Conservation (phyloP, 2,329 filamentous ascomycete genomes). For the Penicillium polonicum region DNA sequence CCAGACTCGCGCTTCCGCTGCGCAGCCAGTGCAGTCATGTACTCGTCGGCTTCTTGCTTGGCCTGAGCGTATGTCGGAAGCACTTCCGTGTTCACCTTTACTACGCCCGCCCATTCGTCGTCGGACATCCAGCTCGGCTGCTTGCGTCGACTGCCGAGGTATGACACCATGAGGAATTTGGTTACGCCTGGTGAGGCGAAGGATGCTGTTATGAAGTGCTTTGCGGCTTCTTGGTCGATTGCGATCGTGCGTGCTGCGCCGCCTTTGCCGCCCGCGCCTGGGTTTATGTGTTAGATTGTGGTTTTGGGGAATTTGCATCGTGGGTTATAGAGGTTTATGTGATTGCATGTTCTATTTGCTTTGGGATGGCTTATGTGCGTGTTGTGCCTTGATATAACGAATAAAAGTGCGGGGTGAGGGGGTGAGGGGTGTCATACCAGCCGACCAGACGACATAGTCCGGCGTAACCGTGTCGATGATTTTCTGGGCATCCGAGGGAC, state of each 20-base stretch:
- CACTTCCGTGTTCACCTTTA: slow-evolving; percentile 49
- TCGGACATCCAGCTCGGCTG: slow-evolving; percentile 53
- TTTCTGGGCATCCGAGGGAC: slow-evolving; percentile 58
- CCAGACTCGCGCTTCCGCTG: slow-evolving; percentile 29
- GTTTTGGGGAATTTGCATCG: not conserved
- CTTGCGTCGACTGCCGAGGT: slow-evolving; percentile 51
- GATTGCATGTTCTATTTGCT: not conserved
- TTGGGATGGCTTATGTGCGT: no score
- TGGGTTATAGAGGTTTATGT: not conserved
- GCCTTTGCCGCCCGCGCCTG: slow-evolving; percentile 57
- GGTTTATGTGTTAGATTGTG: not conserved
- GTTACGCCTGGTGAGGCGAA: slow-evolving; percentile 46
- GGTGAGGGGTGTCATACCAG: slow-evolving; percentile 36
- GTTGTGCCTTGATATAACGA: no score
- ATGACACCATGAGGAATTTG: slow-evolving; percentile 58
- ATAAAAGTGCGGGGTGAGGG: slow-evolving; percentile 7
- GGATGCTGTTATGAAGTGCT: slow-evolving; percentile 53
- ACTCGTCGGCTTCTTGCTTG: slow-evolving; percentile 58
- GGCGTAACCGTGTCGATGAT: slow-evolving; percentile 53
- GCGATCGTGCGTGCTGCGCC: slow-evolving; percentile 51
- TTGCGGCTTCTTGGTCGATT: slow-evolving; percentile 56
- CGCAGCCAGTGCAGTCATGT: slow-evolving; percentile 48
- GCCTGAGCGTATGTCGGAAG: slow-evolving; percentile 54
- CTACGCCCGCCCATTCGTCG: slow-evolving; percentile 46
- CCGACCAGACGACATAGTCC: slow-evolving; percentile 50